These are phyloP conservation scores for Mycena epipterygia DNA, from an alignment of 768 basidiomycete species.

Conservation along the genomic window DNA sequence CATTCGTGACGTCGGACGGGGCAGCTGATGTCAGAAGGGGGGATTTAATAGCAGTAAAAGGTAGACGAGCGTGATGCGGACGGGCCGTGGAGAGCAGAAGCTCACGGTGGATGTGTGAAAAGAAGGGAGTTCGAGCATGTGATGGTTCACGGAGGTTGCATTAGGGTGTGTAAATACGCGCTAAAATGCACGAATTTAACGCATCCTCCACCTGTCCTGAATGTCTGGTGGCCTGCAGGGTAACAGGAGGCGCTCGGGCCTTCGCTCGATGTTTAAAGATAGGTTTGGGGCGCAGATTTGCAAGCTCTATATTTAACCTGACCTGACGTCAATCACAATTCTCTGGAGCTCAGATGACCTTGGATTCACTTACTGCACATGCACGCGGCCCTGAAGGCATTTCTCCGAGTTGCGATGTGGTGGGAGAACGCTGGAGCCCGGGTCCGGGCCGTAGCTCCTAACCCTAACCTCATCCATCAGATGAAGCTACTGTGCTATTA, in stretches of 20 bases:
- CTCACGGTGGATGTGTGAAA: constrained; percentile 6
- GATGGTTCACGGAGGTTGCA: not conserved
- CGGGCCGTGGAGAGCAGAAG: constrained; percentile 13
- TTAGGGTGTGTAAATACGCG: not conserved
- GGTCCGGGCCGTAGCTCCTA: no score
- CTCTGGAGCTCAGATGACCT: constrained; percentile 7
- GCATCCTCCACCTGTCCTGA: not conserved
- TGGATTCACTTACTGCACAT: no score
- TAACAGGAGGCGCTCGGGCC: not conserved
- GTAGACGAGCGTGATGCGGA: not conserved
- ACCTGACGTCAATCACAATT: constrained; percentile 3
- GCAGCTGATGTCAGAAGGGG: constrained; percentile 20
- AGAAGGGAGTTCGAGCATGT: not conserved
- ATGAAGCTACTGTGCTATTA: no score
- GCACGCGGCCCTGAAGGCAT: no score
- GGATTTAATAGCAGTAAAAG: constrained; percentile 5
- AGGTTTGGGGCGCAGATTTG: not conserved
- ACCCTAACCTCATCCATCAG: no score
- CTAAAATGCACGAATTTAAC: not conserved
- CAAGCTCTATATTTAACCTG: not conserved
- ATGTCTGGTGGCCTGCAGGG: not conserved
- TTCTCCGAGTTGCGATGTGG: no score
- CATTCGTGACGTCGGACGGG: constrained; percentile 8
- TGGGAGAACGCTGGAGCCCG: no score
- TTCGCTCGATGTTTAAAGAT: not conserved